A percentile compares a stretch with the other conserved stretches of the same genome.
These are phyloP conservation scores for Phanerochaete carnosa DNA, from an alignment of 768 basidiomycete genomes.

Conservation along the genomic window DNA sequence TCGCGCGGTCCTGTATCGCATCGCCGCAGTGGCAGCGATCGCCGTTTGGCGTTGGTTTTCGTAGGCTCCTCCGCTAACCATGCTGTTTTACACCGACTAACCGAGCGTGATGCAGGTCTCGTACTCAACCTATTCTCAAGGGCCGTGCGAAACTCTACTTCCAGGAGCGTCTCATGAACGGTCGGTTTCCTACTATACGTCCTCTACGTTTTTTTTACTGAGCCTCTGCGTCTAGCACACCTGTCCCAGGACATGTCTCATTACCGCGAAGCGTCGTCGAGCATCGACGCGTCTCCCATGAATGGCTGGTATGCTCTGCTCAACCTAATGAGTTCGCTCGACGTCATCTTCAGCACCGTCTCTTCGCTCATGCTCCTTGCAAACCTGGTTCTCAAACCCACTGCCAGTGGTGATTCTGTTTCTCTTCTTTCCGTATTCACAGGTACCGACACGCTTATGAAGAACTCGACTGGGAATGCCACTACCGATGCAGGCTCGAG, in stretches of 20 bases:
- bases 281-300: background rate
- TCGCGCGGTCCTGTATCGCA: background rate
- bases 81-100: background rate
- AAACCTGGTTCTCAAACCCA: background rate
- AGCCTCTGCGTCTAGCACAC: background rate
- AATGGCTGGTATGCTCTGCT: slow-evolving; percentile 1
- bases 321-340: background rate
- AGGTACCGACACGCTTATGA: background rate
- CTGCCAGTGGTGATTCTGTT: background rate
- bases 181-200: background rate
- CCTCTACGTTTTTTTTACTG: background rate
- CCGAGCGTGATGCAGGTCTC: background rate
- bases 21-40: background rate
- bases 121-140: background rate
- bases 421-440: background rate
- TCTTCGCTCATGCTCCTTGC: background rate
- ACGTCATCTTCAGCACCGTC: background rate
- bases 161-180: background rate
- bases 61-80: background rate
- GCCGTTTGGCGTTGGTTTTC: background rate
- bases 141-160: background rate
- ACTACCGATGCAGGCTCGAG: background rate
- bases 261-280: background rate
- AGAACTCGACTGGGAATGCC: background rate
- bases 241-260: background rate